A percentile compares a stretch with the other conserved stretches of the same genome.
These are phyloP conservation scores for Marvania coccoides DNA, from an alignment of 139 green algal species.

Conservation along the genomic window DNA sequence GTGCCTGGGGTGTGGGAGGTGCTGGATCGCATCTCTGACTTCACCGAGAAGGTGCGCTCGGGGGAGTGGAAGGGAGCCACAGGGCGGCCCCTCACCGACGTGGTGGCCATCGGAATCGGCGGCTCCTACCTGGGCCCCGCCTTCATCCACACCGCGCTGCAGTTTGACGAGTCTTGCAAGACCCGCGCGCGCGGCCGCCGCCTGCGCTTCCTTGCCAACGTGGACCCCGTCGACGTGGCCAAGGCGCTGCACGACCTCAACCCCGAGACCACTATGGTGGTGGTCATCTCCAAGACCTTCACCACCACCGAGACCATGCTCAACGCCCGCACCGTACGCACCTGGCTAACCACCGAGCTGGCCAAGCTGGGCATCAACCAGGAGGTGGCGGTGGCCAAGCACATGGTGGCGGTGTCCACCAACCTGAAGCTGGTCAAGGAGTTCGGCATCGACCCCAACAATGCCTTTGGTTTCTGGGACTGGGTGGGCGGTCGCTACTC, in stretches of 20 bases:
- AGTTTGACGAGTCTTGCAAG: slow-evolving; percentile 42
- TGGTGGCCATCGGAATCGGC: slow-evolving; percentile 97
- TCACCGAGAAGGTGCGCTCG: slow-evolving; percentile 43
- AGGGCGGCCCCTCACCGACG: slow-evolving; percentile 89
- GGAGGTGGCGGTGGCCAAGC: slow-evolving; percentile 73
- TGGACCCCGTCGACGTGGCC: slow-evolving; percentile 97
- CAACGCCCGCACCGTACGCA: slow-evolving; percentile 90
- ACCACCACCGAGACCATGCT: slow-evolving; percentile 99
- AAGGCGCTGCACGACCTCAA: slow-evolving; percentile 75
- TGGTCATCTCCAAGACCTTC: slow-evolving; percentile 99
- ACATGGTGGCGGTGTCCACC: slow-evolving; percentile 71
- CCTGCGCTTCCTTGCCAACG: slow-evolving; percentile 96
- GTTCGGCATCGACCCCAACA: slow-evolving; percentile 97
- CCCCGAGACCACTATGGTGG: slow-evolving; percentile 84
- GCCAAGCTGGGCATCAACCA: slow-evolving; percentile 24
- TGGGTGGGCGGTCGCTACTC: slow-evolving; percentile 95
- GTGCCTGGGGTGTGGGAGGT: slow-evolving; percentile 95
- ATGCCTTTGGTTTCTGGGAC: slow-evolving; percentile 99
- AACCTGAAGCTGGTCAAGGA: slow-evolving; percentile 99
- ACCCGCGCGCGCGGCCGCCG: slow-evolving; percentile 43
- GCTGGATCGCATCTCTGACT: slow-evolving; percentile 97
- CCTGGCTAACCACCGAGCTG: slow-evolving; percentile 76
- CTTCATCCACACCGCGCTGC: slow-evolving; percentile 96
- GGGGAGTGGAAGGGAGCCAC: slow-evolving; percentile 90
- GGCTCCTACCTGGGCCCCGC: slow-evolving; percentile 94